Conservation (phyloP, 768 basidiomycete genomes). For the Baorangia bicolor region DNA sequence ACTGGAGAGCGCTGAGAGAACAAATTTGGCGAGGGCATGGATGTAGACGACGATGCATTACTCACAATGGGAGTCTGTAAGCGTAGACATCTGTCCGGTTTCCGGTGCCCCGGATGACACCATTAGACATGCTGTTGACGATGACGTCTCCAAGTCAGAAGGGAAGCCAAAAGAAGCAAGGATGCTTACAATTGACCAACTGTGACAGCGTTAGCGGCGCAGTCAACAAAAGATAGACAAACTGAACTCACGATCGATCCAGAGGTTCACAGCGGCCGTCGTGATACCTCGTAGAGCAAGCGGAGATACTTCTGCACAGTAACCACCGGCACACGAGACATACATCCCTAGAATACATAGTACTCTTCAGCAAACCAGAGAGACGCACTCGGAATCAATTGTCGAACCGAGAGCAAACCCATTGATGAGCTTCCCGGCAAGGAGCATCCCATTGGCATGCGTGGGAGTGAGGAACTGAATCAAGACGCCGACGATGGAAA, state of each 20-base stretch:
- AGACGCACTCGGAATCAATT: neutral
- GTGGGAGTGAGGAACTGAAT: constrained; percentile 24
- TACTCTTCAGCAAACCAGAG: neutral
- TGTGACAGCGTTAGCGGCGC: neutral
- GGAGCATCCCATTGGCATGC: constrained; percentile 26
- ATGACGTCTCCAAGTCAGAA: neutral
- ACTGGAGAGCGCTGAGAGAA: constrained; percentile 27
- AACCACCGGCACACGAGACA: constrained; percentile 23
- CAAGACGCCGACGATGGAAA: constrained; percentile 24
- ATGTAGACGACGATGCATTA: neutral
- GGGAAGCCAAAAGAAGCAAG: neutral
- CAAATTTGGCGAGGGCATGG: neutral
- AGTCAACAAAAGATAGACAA: neutral
- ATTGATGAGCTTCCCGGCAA: constrained; percentile 26
- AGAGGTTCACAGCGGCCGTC: constrained; percentile 25
- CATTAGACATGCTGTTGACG: constrained; percentile 22
- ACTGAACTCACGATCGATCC: constrained; percentile 22
- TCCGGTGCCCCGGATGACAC: constrained; percentile 25
- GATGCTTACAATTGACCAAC: constrained; percentile 25
- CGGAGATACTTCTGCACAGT: constrained; percentile 31
- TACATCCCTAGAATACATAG: constrained; percentile 19
- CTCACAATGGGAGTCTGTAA: constrained; percentile 30
- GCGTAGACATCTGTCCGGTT: constrained; percentile 21
- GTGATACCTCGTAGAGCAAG: constrained; percentile 27
- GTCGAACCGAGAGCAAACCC: constrained; percentile 24